Evolutionary conservation across 306 rosid species (phyloP).

Genomic region (Casuarina cunninghamiana): DNA sequence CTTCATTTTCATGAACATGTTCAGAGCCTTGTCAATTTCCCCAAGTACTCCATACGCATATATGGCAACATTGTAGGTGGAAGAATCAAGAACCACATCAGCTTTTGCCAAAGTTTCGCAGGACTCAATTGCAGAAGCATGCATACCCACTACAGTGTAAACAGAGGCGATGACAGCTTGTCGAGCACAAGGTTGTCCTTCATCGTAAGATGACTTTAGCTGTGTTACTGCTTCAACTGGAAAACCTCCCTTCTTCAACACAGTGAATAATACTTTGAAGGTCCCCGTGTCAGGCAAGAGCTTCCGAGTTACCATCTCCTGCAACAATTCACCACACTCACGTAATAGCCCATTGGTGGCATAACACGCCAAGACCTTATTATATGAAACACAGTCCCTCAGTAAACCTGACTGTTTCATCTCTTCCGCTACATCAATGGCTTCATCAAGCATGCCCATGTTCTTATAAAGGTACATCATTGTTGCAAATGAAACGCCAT

Average conservation of each 20-base stretch:
- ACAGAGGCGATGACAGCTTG: conserved; percentile 61
- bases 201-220: conserved; percentile 64
- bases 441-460: conserved; percentile 66
- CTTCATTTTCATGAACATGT: conserved; percentile 75
- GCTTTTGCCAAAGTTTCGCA: conserved; percentile 51
- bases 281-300: conserved; percentile 67
- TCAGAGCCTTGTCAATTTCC: conserved; percentile 61
- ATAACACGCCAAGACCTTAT: conserved; percentile 70
- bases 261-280: conserved; percentile 57
- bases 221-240: conserved; percentile 76
- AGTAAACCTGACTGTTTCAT: conserved; percentile 75
- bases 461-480: conserved; percentile 80
- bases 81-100: conserved; percentile 55
- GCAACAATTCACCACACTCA: conserved; percentile 72
- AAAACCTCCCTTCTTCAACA: conserved; percentile 71
- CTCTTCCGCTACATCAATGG: conserved; percentile 80
- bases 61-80: conserved; percentile 66
- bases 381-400: conserved; percentile 68
- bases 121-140: conserved; percentile 63
- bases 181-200: conserved; percentile 70
- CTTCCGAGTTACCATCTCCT: conserved; percentile 73
- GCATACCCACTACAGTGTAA: conserved; percentile 78
- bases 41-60: conserved; percentile 69
- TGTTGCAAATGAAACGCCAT: conserved; percentile 63
- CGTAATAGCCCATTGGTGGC: conserved; percentile 59